Conservation (phyloP, 2,329 filamentous ascomycete genomes). For the Elsinoe australis region DNA sequence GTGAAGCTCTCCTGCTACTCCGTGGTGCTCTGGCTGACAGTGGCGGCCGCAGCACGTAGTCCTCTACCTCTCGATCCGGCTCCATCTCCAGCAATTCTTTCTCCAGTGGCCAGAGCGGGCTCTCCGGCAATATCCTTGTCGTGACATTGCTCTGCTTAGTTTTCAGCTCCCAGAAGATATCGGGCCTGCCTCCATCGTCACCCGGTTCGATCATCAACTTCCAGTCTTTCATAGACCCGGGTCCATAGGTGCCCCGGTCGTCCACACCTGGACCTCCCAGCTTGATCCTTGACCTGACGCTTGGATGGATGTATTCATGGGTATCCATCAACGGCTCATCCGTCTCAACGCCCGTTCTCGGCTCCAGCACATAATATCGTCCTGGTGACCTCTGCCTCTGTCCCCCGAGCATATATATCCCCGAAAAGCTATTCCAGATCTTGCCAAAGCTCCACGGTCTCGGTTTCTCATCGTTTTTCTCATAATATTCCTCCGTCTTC, state of each 20-base stretch:
- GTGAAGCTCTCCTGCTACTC: slow-evolving; percentile 7
- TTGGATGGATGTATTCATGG: slow-evolving; percentile 47
- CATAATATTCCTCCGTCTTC: slow-evolving; percentile 39
- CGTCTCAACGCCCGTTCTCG: slow-evolving; percentile 36
- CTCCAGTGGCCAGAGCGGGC: slow-evolving; percentile 39
- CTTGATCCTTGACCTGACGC: slow-evolving; percentile 39
- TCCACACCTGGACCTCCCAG: slow-evolving; percentile 41
- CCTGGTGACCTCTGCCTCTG: slow-evolving; percentile 41
- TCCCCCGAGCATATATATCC: slow-evolving; percentile 42
- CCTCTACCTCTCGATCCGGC: slow-evolving; percentile 32
- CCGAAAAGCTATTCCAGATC: slow-evolving; percentile 40
- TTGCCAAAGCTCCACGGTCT: slow-evolving; percentile 45
- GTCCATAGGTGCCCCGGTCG: slow-evolving; percentile 40
- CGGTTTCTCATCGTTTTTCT: slow-evolving; percentile 33
- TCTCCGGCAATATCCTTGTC: slow-evolving; percentile 37
- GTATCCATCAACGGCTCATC: slow-evolving; percentile 41
- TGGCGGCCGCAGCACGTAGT: slow-evolving; percentile 30
- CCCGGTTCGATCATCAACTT: slow-evolving; percentile 40
- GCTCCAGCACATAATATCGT: slow-evolving; percentile 40
- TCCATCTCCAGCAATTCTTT: slow-evolving; percentile 37
- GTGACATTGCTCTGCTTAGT: slow-evolving; percentile 32
- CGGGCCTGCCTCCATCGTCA: slow-evolving; percentile 31
- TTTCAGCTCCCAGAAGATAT: slow-evolving; percentile 38
- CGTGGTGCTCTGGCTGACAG: slow-evolving; percentile 4
- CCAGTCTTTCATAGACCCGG: slow-evolving; percentile 40